Evolutionary conservation across 208 protist genomes (phyloP).

Genomic region (Leishmania turanica): DNA sequence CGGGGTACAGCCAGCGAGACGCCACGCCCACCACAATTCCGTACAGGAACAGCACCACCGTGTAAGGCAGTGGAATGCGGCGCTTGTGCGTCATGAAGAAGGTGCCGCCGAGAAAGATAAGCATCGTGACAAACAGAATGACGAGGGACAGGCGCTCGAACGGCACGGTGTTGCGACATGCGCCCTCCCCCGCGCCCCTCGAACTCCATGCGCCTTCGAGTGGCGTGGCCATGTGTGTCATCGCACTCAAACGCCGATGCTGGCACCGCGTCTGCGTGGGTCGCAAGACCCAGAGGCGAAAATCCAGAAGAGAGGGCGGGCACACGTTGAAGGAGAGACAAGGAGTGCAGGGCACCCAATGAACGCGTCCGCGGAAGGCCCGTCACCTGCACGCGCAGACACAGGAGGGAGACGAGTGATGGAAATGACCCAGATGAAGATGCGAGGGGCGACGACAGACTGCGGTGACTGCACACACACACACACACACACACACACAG

Average conservation of each 20-base stretch:
- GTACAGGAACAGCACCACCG: conserved; percentile 82
- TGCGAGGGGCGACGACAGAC: no score
- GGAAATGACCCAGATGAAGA: not conserved
- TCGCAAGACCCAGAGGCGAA: not conserved
- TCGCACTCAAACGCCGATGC: not conserved
- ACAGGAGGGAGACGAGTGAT: not conserved
- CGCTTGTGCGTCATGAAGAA: conserved; percentile 67
- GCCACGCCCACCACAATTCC: conserved; percentile 71
- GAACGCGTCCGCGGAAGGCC: not conserved
- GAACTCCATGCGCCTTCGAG: not conserved
- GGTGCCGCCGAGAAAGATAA: conserved; percentile 78
- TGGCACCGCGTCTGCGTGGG: not conserved
- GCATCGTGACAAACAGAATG: conserved; percentile 69
- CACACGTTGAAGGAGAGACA: not conserved
- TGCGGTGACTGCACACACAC: no score
- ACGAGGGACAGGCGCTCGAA: conserved; percentile 42
- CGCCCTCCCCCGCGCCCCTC: not conserved
- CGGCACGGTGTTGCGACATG: not conserved
- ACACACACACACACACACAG: not conserved
- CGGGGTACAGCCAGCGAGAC: conserved; percentile 47
- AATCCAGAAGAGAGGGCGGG: not conserved
- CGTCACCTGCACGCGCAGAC: not conserved
- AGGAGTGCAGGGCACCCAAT: not conserved
- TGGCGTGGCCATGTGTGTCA: not conserved
- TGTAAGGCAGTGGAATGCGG: conserved; percentile 76